Evolutionary conservation across 2,329 filamentous ascomycete genomes (phyloP), one percentile per base, ranked within the genome.

Genomic region (Leptographium wingfieldii): DNA sequence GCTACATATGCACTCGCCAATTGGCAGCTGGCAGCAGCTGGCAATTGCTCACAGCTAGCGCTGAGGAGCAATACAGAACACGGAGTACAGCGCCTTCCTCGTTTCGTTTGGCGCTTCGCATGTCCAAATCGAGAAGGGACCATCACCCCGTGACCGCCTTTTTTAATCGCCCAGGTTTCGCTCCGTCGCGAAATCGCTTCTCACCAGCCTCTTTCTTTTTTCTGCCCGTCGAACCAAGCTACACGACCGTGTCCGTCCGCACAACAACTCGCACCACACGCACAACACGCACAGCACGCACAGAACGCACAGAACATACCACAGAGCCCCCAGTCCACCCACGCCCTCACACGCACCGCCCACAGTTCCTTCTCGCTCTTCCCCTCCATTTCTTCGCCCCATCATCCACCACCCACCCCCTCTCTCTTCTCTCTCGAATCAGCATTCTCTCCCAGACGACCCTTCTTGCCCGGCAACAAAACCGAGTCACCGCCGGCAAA

Each of bases 141-240:
- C 35, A 46, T 33, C 29, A 48, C 31, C 58, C 58, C 58, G 58
- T 59, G 58, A 59, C 58, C 58, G 58, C 58, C 46, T 25, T 59
- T 59, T 33, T 56, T 40, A 52, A 3, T 46, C 27, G 40, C 40
- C 27, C 55, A 43, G 19, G 55, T 56, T 49, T 25, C 35, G 55
- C 22, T 52, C 31, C n/a, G 38, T 56, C 40, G 58, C 58, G 53
- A 51, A 38, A 56, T 40, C 40, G 49, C 38, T 22, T 35, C 46
- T 54, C 53, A n/a, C 58, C 58, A 59, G 43, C 58, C 58, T 56
- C 43, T 56, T 46, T 29, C 46, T 56, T 59, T 59, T 56, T 56
- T 31, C 29, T 38, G 43, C 31, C 11, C 27, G 29, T 31, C 46
- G 19, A 5, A n/a, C n/a, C 31, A 3, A 25, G 14, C 25, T 33